Evolutionary conservation across 306 rosid genomes (phyloP).

Genomic region (barrel medic (Medicago truncatula)): DNA sequence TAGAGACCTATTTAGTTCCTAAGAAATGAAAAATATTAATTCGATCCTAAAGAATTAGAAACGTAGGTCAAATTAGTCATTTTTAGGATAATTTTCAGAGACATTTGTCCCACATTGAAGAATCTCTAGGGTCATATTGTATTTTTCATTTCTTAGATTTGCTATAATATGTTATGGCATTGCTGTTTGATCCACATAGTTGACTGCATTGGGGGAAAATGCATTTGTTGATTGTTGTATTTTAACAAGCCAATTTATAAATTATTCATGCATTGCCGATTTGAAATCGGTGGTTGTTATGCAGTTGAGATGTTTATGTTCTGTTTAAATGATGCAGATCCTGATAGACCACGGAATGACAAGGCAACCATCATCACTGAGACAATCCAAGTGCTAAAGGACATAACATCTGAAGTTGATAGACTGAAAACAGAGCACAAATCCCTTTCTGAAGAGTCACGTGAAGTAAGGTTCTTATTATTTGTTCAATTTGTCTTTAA

Average conservation of each 20-base stretch:
- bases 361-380: constrained; percentile 86
- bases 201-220: not conserved
- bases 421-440: constrained; percentile 69
- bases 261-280: constrained; percentile 11
- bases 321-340: constrained; percentile 58
- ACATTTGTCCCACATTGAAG: too few relatives aligned
- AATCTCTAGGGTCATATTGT: too few relatives aligned
- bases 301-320: constrained; percentile 26
- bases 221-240: not conserved
- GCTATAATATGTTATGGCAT: too few relatives aligned
- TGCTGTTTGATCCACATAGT: too few relatives aligned
- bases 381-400: constrained; percentile 77
- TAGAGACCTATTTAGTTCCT: not conserved
- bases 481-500: constrained; percentile 20
- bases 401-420: constrained; percentile 70
- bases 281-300: not conserved
- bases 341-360: constrained; percentile 93
- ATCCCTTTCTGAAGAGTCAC: constrained; percentile 78
- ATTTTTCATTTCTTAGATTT: too few relatives aligned
- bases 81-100: too few relatives aligned
- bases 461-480: constrained; percentile 59
- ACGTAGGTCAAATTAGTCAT: too few relatives aligned
- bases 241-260: not conserved
- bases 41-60: too few relatives aligned
- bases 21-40: not conserved